A percentile compares a stretch with the other conserved stretches of the same genome.
Evolutionary conservation across 192 early-diverging fungal genomes (phyloP).

Genomic region (Podila epicladia): DNA sequence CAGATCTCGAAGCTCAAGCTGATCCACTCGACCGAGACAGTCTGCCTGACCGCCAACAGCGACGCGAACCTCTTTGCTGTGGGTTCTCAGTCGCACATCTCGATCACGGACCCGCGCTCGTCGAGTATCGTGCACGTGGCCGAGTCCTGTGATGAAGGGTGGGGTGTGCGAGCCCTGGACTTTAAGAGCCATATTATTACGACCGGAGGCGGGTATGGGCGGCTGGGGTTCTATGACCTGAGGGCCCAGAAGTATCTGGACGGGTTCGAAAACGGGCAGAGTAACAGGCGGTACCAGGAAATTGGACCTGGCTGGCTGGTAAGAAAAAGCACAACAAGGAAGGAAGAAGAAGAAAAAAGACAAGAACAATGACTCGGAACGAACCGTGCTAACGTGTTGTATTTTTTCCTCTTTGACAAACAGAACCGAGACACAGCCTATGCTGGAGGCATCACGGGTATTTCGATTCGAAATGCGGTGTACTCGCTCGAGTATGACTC

Average conservation of each 20-base stretch:
- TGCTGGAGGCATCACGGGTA: conserved; percentile 56
- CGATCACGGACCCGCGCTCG: conserved; percentile 40
- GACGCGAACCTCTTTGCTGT: conserved; percentile 47
- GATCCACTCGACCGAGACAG: conserved; percentile 32
- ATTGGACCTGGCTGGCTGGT: conserved; percentile 63
- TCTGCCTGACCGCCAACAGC: conserved; percentile 47
- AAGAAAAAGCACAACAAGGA: background rate
- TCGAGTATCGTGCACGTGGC: conserved; percentile 55
- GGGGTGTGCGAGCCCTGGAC: conserved; percentile 72
- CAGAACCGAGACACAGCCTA: conserved; percentile 59
- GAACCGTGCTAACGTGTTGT: too few species aligned
- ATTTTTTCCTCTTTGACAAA: background rate
- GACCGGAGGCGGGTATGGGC: conserved; percentile 71
- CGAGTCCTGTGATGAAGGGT: conserved; percentile 71
- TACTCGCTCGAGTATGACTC: conserved; percentile 66
- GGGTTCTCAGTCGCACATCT: conserved; percentile 54
- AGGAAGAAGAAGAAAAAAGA: background rate
- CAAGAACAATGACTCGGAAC: too few species aligned
- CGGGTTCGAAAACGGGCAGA: conserved; percentile 23
- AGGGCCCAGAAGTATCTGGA: conserved; percentile 62
- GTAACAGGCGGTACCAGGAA: conserved; percentile 29
- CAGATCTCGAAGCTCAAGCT: conserved; percentile 32
- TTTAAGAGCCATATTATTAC: conserved; percentile 59
- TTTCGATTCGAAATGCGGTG: conserved; percentile 64
- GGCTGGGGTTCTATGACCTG: conserved; percentile 72